These are phyloP conservation scores for Pseudogymnoascus sp. DNA, from an alignment of 2,329 filamentous ascomycete genomes.

Conservation along the genomic window DNA sequence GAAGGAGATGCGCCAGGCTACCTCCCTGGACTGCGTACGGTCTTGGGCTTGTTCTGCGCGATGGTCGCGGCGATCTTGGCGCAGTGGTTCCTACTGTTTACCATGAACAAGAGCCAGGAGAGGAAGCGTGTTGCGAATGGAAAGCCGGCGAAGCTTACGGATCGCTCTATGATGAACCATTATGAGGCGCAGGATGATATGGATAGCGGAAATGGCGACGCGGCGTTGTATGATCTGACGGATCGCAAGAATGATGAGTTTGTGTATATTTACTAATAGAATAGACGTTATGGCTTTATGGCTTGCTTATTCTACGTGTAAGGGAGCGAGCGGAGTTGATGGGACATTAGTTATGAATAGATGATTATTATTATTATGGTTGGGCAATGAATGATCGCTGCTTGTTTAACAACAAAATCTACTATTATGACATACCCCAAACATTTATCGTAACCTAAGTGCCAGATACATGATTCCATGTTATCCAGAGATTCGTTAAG, in stretches of 20 bases:
- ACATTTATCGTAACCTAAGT: too few relatives aligned
- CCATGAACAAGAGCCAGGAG: constrained; percentile 50
- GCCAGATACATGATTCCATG: neutral
- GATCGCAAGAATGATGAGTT: constrained; percentile 64
- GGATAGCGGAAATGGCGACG: constrained; percentile 33
- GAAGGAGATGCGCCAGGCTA: constrained; percentile 50
- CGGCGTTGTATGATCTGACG: constrained; percentile 52
- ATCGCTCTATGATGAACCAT: constrained; percentile 50
- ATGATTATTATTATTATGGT: neutral
- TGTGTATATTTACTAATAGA: constrained; percentile 47
- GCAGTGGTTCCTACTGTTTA: constrained; percentile 46
- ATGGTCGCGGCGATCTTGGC: constrained; percentile 44
- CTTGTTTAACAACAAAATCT: neutral
- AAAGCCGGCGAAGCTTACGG: constrained; percentile 50
- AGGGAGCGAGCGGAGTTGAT: neutral
- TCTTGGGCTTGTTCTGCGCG: constrained; percentile 46
- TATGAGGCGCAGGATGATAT: constrained; percentile 34
- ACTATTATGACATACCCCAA: neutral
- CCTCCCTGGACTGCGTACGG: constrained; percentile 46
- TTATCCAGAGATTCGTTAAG: too few relatives aligned
- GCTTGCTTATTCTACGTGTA: neutral
- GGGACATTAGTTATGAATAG: neutral
- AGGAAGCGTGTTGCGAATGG: constrained; percentile 48
- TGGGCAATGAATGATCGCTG: neutral
- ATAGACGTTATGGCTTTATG: neutral